These are phyloP conservation scores for Corynespora cassiicola DNA, from an alignment of 2,329 filamentous ascomycete genomes.

Conservation along the genomic window DNA sequence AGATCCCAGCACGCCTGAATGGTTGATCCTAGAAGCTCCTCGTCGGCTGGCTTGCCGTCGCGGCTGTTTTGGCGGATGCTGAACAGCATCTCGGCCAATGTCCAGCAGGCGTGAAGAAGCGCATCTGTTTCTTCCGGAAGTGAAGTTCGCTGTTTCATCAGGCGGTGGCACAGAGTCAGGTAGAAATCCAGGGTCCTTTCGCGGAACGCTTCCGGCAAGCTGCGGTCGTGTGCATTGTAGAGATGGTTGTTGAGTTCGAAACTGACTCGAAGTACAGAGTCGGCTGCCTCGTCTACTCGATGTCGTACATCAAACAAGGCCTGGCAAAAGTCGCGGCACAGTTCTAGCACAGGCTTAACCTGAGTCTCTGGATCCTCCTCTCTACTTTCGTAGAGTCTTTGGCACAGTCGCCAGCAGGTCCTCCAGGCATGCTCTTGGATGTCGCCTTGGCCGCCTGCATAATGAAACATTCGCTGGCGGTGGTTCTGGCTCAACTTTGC, in stretches of 20 bases:
- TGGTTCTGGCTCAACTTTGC: constrained; percentile 85
- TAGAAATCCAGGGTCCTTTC: constrained; percentile 95
- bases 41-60: constrained; percentile 75
- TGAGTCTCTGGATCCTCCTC: constrained; percentile 73
- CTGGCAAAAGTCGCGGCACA: constrained; percentile 92
- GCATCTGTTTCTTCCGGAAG: constrained; percentile 83
- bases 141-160: constrained; percentile 92
- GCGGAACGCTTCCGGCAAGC: constrained; percentile 82
- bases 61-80: constrained; percentile 82
- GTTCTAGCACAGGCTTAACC: constrained; percentile 77
- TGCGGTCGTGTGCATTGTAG: constrained; percentile 88
- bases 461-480: constrained; percentile 78
- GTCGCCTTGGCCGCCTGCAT: constrained; percentile 71
- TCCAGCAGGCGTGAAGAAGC: constrained; percentile 85
- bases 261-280: constrained; percentile 88
- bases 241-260: constrained; percentile 96
- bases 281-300: constrained; percentile 77
- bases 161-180: constrained; percentile 86
- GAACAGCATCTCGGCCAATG: constrained; percentile 90
- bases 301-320: constrained; percentile 85
- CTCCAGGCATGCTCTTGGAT: constrained; percentile 90
- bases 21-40: constrained; percentile 84
- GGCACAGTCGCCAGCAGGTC: constrained; percentile 91
- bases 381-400: constrained; percentile 82
- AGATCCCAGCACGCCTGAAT: constrained; percentile 95